Evolutionary conservation across 169 alveolate genomes (phyloP).

Genomic region (Plasmodium cynomolgi): DNA sequence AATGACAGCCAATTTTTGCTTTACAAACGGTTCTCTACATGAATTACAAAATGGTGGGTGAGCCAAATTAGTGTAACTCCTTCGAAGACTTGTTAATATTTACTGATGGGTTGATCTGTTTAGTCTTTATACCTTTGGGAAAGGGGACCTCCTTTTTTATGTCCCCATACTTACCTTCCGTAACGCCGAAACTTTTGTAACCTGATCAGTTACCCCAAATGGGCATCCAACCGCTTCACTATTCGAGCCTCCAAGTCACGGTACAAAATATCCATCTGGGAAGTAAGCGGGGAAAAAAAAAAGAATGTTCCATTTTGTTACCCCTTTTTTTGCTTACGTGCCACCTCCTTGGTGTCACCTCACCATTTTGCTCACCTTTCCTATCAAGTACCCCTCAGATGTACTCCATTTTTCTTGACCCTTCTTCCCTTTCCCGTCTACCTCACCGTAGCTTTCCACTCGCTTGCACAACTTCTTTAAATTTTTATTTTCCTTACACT

Average conservation of each 20-base stretch:
- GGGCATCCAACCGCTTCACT: constrained; percentile 3
- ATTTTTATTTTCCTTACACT: constrained; percentile 11
- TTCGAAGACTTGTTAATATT: neutral
- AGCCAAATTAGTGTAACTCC: neutral
- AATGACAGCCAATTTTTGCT: constrained; percentile 14
- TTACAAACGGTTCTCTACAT: neutral
- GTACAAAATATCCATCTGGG: constrained; percentile 35
- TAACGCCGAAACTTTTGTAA: neutral
- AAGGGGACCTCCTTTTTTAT: neutral
- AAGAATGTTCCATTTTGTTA: neutral
- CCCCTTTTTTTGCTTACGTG: neutral
- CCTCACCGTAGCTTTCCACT: neutral
- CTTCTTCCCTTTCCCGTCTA: neutral
- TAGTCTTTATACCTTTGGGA: neutral
- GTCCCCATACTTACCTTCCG: neutral
- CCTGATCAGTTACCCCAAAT: neutral
- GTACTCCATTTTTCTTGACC: neutral
- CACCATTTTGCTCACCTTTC: constrained; percentile 23
- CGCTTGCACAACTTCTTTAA: constrained; percentile 1
- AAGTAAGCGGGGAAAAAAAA: neutral
- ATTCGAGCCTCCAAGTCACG: constrained; percentile 30
- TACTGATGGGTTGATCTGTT: neutral
- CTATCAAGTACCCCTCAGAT: neutral
- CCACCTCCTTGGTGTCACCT: neutral
- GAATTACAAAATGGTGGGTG: neutral